Conservation (phyloP, 805 yeast genomes). For the Osmozyma mogii region DNA sequence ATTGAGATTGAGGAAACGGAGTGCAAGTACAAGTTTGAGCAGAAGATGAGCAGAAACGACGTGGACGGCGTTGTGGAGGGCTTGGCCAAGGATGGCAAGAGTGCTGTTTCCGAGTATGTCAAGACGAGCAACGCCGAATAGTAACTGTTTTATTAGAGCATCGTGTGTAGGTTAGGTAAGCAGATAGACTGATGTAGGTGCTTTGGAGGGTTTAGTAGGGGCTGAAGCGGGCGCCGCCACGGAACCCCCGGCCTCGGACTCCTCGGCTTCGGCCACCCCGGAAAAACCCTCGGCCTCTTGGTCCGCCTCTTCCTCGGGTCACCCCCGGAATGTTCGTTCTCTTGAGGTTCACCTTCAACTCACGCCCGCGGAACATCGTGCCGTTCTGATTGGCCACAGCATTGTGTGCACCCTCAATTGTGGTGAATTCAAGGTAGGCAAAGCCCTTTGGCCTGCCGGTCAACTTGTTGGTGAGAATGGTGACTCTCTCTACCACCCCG, state of each 20-base stretch:
- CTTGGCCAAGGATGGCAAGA: slow-evolving; percentile 28
- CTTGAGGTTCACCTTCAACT: slow-evolving; percentile 66
- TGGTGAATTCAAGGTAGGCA: slow-evolving; percentile 82
- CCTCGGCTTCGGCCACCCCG: slow-evolving; percentile 8
- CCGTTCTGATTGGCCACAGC: slow-evolving; percentile 62
- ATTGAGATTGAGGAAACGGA: slow-evolving; percentile 40
- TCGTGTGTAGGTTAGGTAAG: too few relatives aligned
- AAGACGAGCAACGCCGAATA: slow-evolving; percentile 7
- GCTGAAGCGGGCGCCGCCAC: slow-evolving; percentile 7
- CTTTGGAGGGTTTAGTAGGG: slow-evolving; percentile 6
- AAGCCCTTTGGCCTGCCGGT: slow-evolving; percentile 83
- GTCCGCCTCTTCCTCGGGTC: slow-evolving; percentile 28
- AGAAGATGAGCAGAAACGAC: slow-evolving; percentile 36
- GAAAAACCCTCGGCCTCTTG: slow-evolving; percentile 10
- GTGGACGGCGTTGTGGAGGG: slow-evolving; percentile 47
- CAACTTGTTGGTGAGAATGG: slow-evolving; percentile 62
- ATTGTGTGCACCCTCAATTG: slow-evolving; percentile 49
- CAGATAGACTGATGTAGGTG: too few relatives aligned
- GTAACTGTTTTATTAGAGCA: neutral
- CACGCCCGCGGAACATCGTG: slow-evolving; percentile 57
- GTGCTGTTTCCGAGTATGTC: slow-evolving; percentile 20
- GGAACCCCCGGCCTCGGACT: slow-evolving; percentile 8
- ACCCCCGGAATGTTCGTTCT: slow-evolving; percentile 79
- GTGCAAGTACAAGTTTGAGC: slow-evolving; percentile 54
- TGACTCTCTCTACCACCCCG: slow-evolving; percentile 73